A percentile compares a stretch with the other conserved stretches of the same genome.
These are phyloP conservation scores for Papiliotrema terrestris DNA, from an alignment of 1,284 basidiomycete species.

Conservation along the genomic window DNA sequence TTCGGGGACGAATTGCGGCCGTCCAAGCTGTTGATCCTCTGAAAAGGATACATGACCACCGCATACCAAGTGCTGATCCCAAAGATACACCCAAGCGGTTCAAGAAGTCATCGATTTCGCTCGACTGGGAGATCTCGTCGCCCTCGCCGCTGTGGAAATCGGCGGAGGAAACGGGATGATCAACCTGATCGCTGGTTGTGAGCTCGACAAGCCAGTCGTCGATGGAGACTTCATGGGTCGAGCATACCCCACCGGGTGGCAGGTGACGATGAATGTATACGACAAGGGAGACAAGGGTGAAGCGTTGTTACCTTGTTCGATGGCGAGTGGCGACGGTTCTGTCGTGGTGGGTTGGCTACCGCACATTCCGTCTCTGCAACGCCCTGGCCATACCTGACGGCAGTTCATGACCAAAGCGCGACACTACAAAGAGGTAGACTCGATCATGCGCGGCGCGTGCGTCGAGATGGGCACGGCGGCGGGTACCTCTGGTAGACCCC, in stretches of 20 bases:
- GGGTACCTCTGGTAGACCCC: constrained; percentile 20
- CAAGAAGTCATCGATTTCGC: constrained; percentile 15
- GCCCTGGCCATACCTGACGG: not conserved
- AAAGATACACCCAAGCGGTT: constrained; percentile 19
- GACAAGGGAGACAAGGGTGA: constrained; percentile 19
- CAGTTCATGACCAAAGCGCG: constrained; percentile 25
- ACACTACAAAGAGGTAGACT: constrained; percentile 23
- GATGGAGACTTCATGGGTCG: constrained; percentile 51
- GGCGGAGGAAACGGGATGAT: constrained; percentile 61
- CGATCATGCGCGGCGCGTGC: constrained; percentile 23
- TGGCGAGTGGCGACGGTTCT: constrained; percentile 29
- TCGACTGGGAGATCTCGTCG: constrained; percentile 12
- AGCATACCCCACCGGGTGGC: constrained; percentile 32
- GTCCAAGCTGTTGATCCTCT: too few species aligned
- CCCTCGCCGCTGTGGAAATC: constrained; percentile 36
- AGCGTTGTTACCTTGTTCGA: constrained; percentile 21
- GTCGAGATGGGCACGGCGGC: constrained; percentile 38
- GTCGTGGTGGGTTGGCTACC: constrained; percentile 9
- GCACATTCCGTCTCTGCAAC: not conserved
- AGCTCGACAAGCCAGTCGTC: constrained; percentile 47
- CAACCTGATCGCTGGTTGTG: constrained; percentile 49
- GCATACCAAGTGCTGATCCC: not conserved
- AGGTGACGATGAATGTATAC: constrained; percentile 31
- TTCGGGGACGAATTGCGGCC: too few species aligned
- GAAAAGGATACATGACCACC: too few species aligned